Percentiles rank a stretch among this genome's conserved stretches.
Evolutionary conservation across 2,329 filamentous ascomycete species (phyloP).

Genomic region (Diaporthe citrichinensis): DNA sequence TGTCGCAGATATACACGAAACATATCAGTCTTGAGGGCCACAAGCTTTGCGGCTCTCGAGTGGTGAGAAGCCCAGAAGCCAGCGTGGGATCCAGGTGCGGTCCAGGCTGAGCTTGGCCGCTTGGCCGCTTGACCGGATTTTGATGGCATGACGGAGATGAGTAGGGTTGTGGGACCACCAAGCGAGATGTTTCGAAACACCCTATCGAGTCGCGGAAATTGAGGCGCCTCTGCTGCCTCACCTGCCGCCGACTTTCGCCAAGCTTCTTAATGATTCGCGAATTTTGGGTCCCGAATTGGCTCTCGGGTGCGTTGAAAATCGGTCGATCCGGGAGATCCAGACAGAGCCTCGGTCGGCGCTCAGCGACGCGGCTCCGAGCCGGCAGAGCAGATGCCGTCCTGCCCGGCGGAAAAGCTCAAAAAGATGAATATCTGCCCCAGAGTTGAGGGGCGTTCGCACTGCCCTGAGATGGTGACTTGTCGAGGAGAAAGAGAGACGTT

Average conservation of each 20-base stretch:
- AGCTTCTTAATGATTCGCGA: background rate
- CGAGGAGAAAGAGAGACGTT: background rate
- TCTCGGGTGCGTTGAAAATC: background rate
- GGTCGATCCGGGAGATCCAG: constrained; percentile 18
- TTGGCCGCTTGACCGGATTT: background rate
- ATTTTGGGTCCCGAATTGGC: background rate
- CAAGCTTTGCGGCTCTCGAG: constrained; percentile 20
- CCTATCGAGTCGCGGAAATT: constrained; percentile 26
- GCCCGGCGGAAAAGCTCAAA: background rate
- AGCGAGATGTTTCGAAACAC: constrained; percentile 42
- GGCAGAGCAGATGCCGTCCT: background rate
- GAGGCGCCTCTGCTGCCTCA: constrained; percentile 22
- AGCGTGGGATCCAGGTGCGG: background rate
- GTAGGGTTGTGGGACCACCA: constrained; percentile 35
- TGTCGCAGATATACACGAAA: background rate
- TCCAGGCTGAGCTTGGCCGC: constrained; percentile 7
- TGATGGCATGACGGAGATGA: constrained; percentile 38
- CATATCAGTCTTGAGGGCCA: background rate
- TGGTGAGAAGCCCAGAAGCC: background rate
- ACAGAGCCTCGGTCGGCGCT: background rate
- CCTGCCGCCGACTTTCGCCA: constrained; percentile 20
- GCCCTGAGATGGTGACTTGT: background rate
- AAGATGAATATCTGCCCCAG: too few species aligned
- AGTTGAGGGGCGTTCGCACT: background rate
- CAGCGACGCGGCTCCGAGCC: background rate